A percentile compares a stretch with the other conserved stretches of the same genome.
Conservation (phyloP, 371 early-diverging fungal species). For the Umbelopsis sp. region DNA sequence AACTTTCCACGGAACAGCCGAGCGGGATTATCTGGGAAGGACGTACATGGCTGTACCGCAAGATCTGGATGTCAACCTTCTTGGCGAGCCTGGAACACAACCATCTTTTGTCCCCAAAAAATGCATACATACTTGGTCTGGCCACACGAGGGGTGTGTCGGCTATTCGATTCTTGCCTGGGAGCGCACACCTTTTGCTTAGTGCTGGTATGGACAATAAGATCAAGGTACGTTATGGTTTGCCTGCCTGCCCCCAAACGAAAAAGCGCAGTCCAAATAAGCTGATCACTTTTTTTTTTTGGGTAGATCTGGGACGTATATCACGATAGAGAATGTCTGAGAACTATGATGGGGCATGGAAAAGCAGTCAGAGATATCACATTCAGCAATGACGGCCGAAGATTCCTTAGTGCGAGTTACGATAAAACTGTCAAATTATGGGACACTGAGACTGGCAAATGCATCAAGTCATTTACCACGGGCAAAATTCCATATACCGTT, state of each 20-base stretch:
- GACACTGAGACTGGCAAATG: constrained; percentile 95
- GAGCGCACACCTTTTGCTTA: constrained; percentile 89
- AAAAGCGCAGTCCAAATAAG: too few relatives aligned
- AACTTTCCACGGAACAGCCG: constrained; percentile 76
- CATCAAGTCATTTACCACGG: constrained; percentile 75
- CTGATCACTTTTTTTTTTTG: too few relatives aligned
- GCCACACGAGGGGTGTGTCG: constrained; percentile 92
- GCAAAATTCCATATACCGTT: constrained; percentile 86
- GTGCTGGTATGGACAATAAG: constrained; percentile 90
- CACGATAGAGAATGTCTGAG: constrained; percentile 83
- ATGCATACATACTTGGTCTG: constrained; percentile 90
- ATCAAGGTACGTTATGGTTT: constrained; percentile 68
- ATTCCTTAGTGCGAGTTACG: constrained; percentile 91
- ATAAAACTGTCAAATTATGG: constrained; percentile 93
- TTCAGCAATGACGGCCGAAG: constrained; percentile 86
- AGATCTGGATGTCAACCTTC: constrained; percentile 79
- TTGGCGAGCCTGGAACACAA: constrained; percentile 75
- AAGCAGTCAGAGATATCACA: constrained; percentile 91
- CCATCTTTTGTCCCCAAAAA: constrained; percentile 88
- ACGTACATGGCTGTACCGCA: constrained; percentile 94
- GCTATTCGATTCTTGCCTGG: constrained; percentile 89
- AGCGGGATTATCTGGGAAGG: constrained; percentile 89
- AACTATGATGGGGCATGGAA: constrained; percentile 89
- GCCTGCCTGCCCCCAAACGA: too few relatives aligned
- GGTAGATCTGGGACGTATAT: constrained; percentile 92